Evolutionary conservation across 176 grass and related monocot species (phyloP).

Genomic region (Hordeum marinum): DNA sequence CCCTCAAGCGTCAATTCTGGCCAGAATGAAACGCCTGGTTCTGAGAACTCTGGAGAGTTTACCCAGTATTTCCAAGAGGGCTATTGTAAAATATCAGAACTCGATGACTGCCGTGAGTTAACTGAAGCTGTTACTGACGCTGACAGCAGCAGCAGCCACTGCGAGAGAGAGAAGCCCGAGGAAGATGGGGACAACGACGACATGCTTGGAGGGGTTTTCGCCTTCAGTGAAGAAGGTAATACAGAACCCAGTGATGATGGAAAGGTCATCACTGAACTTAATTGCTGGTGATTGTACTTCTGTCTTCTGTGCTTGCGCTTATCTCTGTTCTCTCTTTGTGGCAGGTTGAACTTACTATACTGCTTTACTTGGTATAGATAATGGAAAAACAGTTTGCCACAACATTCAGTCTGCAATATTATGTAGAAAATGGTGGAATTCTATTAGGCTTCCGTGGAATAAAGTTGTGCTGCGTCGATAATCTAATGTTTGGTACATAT

Average conservation of each 20-base stretch:
- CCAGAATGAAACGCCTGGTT: slow-evolving; percentile 52
- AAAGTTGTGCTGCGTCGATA: slow-evolving; percentile 32
- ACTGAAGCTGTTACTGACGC: slow-evolving; percentile 99
- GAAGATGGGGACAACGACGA: slow-evolving; percentile 97
- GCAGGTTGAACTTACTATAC: slow-evolving; percentile 70
- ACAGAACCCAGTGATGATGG: background rate
- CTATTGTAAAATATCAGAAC: slow-evolving; percentile 99
- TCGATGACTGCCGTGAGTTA: slow-evolving; percentile 99
- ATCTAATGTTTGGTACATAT: slow-evolving; percentile 48
- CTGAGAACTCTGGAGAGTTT: slow-evolving; percentile 69
- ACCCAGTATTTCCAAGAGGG: slow-evolving; percentile 97
- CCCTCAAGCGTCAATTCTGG: slow-evolving; percentile 37
- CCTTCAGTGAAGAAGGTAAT: slow-evolving; percentile 98
- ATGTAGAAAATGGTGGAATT: slow-evolving; percentile 48
- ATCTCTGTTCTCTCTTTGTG: background rate
- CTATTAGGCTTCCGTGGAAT: slow-evolving; percentile 48
- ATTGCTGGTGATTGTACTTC: background rate
- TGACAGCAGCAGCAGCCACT: slow-evolving; percentile 99
- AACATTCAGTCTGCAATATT: slow-evolving; percentile 40
- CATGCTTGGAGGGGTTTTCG: slow-evolving; percentile 91
- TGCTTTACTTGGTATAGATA: slow-evolving; percentile 39
- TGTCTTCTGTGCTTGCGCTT: slow-evolving; percentile 23
- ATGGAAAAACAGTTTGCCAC: slow-evolving; percentile 26
- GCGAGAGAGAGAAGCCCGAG: slow-evolving; percentile 97
- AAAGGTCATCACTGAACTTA: background rate